phyloP scores from a whole-genome alignment of 495 filamentous ascomycete genomes.

The Aspergillus wentii region DNA sequence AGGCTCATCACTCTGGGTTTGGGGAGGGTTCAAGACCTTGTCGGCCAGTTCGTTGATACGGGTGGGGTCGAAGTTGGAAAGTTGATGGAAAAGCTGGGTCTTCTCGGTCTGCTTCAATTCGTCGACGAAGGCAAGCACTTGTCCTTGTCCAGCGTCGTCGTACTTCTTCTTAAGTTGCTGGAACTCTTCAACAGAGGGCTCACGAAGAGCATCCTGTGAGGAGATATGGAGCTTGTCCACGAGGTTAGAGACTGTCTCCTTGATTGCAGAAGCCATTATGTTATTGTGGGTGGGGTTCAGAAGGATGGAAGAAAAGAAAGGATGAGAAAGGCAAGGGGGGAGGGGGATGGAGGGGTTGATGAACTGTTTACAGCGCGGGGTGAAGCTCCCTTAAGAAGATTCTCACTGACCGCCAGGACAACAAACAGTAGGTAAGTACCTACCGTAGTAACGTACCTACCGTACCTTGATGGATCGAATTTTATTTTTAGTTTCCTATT shows the following conservation, averaged over 20 bases:
- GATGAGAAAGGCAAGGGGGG: conserved; percentile 2
- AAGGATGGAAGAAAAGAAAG: background rate
- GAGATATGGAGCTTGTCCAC: conserved; percentile 51
- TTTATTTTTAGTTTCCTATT: too few species aligned
- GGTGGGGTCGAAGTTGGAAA: conserved; percentile 71
- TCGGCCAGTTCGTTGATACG: conserved; percentile 81
- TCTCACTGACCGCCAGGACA: background rate
- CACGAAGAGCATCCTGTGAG: conserved; percentile 42
- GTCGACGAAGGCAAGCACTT: conserved; percentile 90
- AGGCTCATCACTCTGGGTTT: conserved; percentile 35
- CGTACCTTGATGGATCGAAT: too few species aligned
- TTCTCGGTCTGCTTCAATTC: conserved; percentile 68
- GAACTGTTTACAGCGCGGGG: conserved; percentile 1
- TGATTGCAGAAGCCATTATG: conserved; percentile 41
- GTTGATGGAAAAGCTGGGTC: conserved; percentile 72
- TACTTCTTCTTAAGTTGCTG: conserved; percentile 74
- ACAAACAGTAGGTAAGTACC: background rate
- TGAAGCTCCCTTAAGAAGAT: conserved; percentile 4
- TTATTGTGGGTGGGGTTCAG: background rate
- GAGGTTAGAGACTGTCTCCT: conserved; percentile 52
- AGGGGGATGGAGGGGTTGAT: background rate
- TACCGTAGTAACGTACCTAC: too few species aligned
- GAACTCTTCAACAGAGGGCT: conserved; percentile 69
- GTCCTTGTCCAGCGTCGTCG: conserved; percentile 71
- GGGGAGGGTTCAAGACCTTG: conserved; percentile 73